Evolutionary conservation across 208 protist genomes (phyloP).

Genomic region (Crithidia expoeki): DNA sequence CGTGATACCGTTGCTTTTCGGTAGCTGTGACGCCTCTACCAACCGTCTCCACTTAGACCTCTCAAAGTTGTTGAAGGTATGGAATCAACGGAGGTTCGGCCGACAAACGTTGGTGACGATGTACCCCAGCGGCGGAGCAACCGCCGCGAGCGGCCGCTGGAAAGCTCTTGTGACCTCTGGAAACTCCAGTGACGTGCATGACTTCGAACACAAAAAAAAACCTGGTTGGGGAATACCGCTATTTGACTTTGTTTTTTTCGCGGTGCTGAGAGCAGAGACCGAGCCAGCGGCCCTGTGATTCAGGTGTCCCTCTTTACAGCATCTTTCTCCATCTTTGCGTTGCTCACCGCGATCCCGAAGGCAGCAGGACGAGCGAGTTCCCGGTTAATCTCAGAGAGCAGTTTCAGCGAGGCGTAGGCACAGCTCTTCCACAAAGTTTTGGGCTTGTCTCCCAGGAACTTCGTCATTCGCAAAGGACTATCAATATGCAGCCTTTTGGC

Average conservation of each 20-base stretch:
- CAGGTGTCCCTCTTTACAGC: too few relatives aligned
- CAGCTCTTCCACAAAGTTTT: slow-evolving; percentile 1
- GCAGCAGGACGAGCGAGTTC: not conserved
- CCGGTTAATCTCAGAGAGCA: too few relatives aligned
- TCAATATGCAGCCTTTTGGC: not conserved
- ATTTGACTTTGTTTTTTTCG: too few relatives aligned
- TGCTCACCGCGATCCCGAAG: too few relatives aligned
- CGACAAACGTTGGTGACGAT: slow-evolving; percentile 1
- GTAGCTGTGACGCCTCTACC: slow-evolving; percentile 1
- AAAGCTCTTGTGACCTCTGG: slow-evolving; percentile 11
- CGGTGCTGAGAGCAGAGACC: too few relatives aligned
- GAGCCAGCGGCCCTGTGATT: too few relatives aligned
- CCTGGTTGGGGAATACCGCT: not conserved
- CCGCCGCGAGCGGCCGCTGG: slow-evolving; percentile 2
- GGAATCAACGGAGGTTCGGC: slow-evolving; percentile 4
- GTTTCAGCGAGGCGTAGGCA: not conserved
- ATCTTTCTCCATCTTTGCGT: too few relatives aligned
- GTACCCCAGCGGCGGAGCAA: not conserved
- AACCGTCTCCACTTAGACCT: slow-evolving; percentile 12
- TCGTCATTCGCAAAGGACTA: not conserved
- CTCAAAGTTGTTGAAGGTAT: slow-evolving; percentile 5
- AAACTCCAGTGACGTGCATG: not conserved
- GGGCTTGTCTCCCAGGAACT: not conserved
- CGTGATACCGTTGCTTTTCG: slow-evolving; percentile 12
- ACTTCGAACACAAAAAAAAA: not conserved